Evolutionary conservation across 306 rosid species (phyloP).

Genomic region (Lablab purpureus): DNA sequence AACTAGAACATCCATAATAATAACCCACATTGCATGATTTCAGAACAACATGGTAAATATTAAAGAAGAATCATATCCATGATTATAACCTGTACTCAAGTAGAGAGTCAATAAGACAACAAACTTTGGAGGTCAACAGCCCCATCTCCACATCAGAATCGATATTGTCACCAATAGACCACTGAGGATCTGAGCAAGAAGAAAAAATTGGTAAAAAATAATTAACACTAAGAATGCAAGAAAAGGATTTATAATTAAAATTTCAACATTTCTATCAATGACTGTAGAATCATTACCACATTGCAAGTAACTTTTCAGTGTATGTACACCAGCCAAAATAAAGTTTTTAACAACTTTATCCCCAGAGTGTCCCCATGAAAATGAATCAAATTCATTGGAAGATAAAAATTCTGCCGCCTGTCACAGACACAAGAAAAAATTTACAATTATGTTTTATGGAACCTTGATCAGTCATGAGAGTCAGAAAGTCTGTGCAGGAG

Average conservation of each 20-base stretch:
- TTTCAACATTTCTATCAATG: slow-evolving; percentile 16
- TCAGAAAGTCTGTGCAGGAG: slow-evolving; percentile 6
- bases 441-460: slow-evolving; percentile 15
- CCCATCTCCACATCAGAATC: slow-evolving; percentile 52
- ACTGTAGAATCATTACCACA: slow-evolving; percentile 55
- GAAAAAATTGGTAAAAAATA: slow-evolving; percentile 29
- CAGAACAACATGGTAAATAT: slow-evolving; percentile 23
- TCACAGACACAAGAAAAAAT: slow-evolving; percentile 31
- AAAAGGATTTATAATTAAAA: slow-evolving; percentile 3
- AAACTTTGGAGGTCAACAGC: slow-evolving; percentile 70
- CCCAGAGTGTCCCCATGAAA: slow-evolving; percentile 59
- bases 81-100: slow-evolving; percentile 76
- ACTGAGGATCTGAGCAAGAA: slow-evolving; percentile 57
- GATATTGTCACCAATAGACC: slow-evolving; percentile 59
- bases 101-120: slow-evolving; percentile 71
- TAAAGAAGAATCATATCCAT: slow-evolving; percentile 14
- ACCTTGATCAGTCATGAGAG: slow-evolving; percentile 39
- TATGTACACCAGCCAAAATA: slow-evolving; percentile 47
- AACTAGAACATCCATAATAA: slow-evolving; percentile 23
- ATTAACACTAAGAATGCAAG: slow-evolving; percentile 29
- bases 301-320: slow-evolving; percentile 51
- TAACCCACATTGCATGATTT: slow-evolving; percentile 3
- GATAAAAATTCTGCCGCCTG: slow-evolving; percentile 79
- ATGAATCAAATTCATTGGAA: slow-evolving; percentile 48
- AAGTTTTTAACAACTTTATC: slow-evolving; percentile 62